Evolutionary conservation across 176 grass and related monocot species (phyloP).

Genomic region (Saccharum spontaneum): DNA sequence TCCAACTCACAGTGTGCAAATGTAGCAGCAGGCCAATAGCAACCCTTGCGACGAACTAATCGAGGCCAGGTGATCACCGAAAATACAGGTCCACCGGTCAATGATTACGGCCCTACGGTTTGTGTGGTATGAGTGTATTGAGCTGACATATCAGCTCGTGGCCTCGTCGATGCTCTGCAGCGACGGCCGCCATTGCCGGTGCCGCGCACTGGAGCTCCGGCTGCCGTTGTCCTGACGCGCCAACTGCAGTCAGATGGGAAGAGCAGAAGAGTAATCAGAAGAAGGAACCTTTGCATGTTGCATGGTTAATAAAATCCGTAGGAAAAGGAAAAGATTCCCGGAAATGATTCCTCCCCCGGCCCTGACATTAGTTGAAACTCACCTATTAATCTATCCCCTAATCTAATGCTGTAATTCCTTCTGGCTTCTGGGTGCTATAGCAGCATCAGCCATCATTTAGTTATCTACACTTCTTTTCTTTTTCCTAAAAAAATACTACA

Average conservation of each 20-base stretch:
- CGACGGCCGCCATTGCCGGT: conserved; percentile 79
- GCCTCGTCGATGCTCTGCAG: conserved; percentile 79
- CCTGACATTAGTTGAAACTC: conserved; percentile 35
- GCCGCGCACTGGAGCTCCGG: conserved; percentile 45
- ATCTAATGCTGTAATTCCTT: conserved; percentile 19
- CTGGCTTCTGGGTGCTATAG: conserved; percentile 11
- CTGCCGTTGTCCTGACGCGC: conserved; percentile 46
- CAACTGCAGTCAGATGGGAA: conserved; percentile 54
- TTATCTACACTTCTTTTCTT: conserved; percentile 7
- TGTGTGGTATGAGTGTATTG: background rate
- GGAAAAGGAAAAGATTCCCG: conserved; percentile 2
- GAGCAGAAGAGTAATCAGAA: conserved; percentile 35
- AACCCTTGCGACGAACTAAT: conserved; percentile 20
- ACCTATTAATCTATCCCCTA: conserved; percentile 6
- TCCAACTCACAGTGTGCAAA: background rate
- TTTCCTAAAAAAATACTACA: background rate
- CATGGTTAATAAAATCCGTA: background rate
- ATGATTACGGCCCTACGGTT: conserved; percentile 8
- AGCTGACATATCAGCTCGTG: conserved; percentile 45
- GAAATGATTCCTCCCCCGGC: conserved; percentile 20
- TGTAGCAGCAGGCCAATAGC: background rate
- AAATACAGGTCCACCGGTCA: conserved; percentile 47
- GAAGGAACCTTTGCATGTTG: conserved; percentile 47
- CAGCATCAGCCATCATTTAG: conserved; percentile 16
- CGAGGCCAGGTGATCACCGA: conserved; percentile 28